Conservation (phyloP, 805 yeast species). For the Brettanomyces naardenensis region DNA sequence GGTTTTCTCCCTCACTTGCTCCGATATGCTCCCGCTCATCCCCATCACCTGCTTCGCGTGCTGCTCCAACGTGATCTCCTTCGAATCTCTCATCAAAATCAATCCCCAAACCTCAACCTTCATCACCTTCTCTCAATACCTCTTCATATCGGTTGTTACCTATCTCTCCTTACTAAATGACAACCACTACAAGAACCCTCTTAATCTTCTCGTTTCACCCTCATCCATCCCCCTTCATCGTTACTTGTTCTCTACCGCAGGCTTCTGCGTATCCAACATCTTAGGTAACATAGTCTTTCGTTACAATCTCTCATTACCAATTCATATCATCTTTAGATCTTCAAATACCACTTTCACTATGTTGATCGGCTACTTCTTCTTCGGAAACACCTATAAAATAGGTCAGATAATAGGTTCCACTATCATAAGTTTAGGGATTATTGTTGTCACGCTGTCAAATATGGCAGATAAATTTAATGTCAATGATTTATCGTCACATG, state of each 20-base stretch:
- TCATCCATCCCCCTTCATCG: conserved; percentile 34
- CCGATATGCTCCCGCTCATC: too few relatives aligned
- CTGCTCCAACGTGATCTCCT: conserved; percentile 58
- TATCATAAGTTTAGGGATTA: conserved; percentile 48
- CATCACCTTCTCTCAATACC: conserved; percentile 52
- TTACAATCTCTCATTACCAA: conserved; percentile 52
- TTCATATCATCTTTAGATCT: conserved; percentile 60
- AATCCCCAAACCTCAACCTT: conserved; percentile 35
- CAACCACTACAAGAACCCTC: conserved; percentile 19
- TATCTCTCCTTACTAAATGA: conserved; percentile 24
- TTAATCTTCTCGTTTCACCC: conserved; percentile 16
- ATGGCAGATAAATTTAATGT: background rate
- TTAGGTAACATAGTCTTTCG: conserved; percentile 53
- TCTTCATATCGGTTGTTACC: conserved; percentile 41
- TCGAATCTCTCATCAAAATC: conserved; percentile 43
- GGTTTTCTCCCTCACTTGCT: too few relatives aligned
- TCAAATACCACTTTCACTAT: conserved; percentile 57
- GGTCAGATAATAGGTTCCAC: conserved; percentile 43
- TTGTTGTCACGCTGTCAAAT: conserved; percentile 29
- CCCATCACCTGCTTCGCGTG: conserved; percentile 60
- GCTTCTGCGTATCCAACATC: conserved; percentile 44
- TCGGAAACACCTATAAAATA: conserved; percentile 35
- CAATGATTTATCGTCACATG: background rate
- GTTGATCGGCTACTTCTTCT: conserved; percentile 42
- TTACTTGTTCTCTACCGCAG: conserved; percentile 38